These are phyloP conservation scores for Blepharisma stoltei DNA, from an alignment of 73 alveolate genomes.

Conservation along the genomic window DNA sequence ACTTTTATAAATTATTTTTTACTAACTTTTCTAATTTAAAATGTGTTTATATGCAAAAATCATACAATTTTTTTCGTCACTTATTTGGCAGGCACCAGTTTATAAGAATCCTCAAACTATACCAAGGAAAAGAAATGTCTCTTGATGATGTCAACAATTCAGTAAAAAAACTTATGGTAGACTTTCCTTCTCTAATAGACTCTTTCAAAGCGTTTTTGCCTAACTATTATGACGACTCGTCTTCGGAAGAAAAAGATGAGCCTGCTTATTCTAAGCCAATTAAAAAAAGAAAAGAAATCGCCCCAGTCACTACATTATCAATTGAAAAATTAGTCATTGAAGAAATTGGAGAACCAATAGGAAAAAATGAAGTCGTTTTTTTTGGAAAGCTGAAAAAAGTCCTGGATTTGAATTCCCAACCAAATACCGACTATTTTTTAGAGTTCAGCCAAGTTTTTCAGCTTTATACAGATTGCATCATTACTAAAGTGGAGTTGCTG, in stretches of 20 bases:
- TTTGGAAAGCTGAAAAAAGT: slow-evolving; percentile 10
- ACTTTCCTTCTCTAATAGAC: slow-evolving; percentile 10
- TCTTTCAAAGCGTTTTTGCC: slow-evolving; percentile 25
- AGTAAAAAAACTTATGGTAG: neutral
- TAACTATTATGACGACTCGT: slow-evolving; percentile 9
- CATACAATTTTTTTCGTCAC: too few relatives aligned
- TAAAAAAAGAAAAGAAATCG: neutral
- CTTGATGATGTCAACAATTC: slow-evolving; percentile 17
- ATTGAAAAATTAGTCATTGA: slow-evolving; percentile 1
- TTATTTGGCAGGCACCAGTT: too few relatives aligned
- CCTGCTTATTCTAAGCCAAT: neutral
- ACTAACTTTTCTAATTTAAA: too few relatives aligned
- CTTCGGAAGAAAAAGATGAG: neutral
- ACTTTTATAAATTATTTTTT: too few relatives aligned
- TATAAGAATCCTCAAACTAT: neutral
- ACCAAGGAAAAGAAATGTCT: slow-evolving; percentile 21
- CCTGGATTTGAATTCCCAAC: slow-evolving; percentile 17
- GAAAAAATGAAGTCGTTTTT: neutral
- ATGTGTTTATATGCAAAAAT: too few relatives aligned
- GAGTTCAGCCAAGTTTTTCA: neutral
- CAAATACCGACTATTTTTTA: neutral
- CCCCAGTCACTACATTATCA: neutral
- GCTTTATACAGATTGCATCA: neutral
- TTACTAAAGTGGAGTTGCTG: neutral
- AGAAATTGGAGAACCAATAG: slow-evolving; percentile 3